Percentiles rank a stretch among this genome's conserved stretches.
Evolutionary conservation across 192 early-diverging fungal species (phyloP).

Genomic region (Dissophora ornata): DNA sequence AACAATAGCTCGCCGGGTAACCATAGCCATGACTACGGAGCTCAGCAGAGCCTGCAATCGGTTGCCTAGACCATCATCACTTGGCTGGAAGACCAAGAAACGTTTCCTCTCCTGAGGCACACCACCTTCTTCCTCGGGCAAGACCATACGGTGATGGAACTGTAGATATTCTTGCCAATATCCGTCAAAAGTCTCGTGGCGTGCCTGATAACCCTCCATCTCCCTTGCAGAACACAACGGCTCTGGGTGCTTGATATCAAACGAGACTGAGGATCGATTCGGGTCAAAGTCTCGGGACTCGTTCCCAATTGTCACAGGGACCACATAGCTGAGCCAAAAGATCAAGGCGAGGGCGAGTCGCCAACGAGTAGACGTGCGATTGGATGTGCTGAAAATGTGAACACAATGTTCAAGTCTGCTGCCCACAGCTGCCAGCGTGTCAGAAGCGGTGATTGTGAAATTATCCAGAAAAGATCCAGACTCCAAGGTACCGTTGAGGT

Average conservation of each 20-base stretch:
- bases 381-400: constrained; percentile 23
- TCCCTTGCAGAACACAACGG: constrained; percentile 24
- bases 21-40: constrained; percentile 42
- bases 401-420: constrained; percentile 9
- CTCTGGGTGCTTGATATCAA: constrained; percentile 41
- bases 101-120: constrained; percentile 24
- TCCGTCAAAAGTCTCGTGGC: constrained; percentile 25
- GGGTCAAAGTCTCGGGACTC: constrained; percentile 41
- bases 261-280: constrained; percentile 13
- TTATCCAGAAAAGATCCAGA: background rate
- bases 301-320: constrained; percentile 35
- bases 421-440: background rate
- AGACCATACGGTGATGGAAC: constrained; percentile 35
- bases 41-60: constrained; percentile 44
- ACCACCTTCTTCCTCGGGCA: constrained; percentile 29
- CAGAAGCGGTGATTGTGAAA: background rate
- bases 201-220: constrained; percentile 9
- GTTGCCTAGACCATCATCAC: constrained; percentile 50
- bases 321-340: constrained; percentile 34
- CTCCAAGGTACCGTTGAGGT: background rate
- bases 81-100: constrained; percentile 43
- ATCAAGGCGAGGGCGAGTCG: constrained; percentile 20
- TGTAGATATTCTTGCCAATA: constrained; percentile 51
- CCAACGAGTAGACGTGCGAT: constrained; percentile 34
- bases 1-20: constrained; percentile 39